Evolutionary conservation across 2,329 filamentous ascomycete genomes (phyloP).

Genomic region (Colletotrichum tabaci): DNA sequence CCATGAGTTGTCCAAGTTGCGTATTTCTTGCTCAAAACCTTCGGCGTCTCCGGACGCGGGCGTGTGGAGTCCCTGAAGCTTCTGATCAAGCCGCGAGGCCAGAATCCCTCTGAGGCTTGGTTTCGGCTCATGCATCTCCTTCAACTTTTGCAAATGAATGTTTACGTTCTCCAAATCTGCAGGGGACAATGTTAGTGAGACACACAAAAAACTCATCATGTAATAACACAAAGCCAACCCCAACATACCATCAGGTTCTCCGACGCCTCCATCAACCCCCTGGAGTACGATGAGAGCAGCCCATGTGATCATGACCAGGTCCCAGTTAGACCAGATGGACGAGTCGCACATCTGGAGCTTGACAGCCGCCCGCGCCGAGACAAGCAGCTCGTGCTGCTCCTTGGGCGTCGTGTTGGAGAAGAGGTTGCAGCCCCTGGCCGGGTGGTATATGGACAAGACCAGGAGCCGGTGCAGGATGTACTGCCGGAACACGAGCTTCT

Average conservation of each 20-base stretch:
- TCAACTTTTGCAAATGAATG: constrained; percentile 49
- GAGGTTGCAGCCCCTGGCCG: constrained; percentile 56
- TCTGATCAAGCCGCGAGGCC: constrained; percentile 47
- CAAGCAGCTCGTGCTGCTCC: constrained; percentile 58
- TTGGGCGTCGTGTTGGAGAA: constrained; percentile 55
- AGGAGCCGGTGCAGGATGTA: constrained; percentile 59
- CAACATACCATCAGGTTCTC: constrained; percentile 54
- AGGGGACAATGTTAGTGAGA: background rate
- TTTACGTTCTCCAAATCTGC: constrained; percentile 49
- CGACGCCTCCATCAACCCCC: constrained; percentile 56
- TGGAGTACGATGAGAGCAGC: constrained; percentile 60
- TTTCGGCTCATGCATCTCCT: constrained; percentile 48
- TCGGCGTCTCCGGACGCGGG: constrained; percentile 43
- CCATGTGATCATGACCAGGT: constrained; percentile 61
- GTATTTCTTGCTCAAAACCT: constrained; percentile 35
- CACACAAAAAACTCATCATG: background rate
- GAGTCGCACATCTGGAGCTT: constrained; percentile 57
- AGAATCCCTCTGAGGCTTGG: constrained; percentile 47
- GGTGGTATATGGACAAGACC: constrained; percentile 60
- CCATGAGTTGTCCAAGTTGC: constrained; percentile 46
- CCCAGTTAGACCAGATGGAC: constrained; percentile 61
- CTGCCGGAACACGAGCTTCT: constrained; percentile 56
- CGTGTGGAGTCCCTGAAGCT: constrained; percentile 46
- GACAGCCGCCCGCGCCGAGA: constrained; percentile 58
- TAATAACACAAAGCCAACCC: background rate